Evolutionary conservation across 306 rosid genomes (phyloP).

Genomic region (Neltuma alba): DNA sequence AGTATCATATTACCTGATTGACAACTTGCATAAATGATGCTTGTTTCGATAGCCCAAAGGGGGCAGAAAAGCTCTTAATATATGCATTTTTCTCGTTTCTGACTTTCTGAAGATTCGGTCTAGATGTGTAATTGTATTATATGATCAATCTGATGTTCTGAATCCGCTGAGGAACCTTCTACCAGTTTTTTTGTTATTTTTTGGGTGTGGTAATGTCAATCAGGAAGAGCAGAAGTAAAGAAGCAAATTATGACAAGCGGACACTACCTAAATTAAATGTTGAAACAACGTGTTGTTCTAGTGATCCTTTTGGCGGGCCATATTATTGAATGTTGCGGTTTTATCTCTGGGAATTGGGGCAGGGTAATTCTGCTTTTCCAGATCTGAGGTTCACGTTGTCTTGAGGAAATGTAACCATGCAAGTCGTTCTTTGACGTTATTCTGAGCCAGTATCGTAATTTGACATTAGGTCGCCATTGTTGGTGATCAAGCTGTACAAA

Average conservation of each 20-base stretch:
- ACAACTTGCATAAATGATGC: constrained; percentile 7
- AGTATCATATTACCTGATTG: constrained; percentile 7
- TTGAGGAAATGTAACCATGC: constrained; percentile 6
- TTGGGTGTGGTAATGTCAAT: background rate
- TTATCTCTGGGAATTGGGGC: constrained; percentile 28
- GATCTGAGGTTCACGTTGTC: constrained; percentile 18
- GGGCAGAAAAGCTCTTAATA: background rate
- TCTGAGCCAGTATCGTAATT: background rate
- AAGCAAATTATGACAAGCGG: background rate
- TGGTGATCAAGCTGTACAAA: background rate
- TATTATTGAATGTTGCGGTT: background rate
- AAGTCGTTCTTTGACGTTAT: constrained; percentile 16
- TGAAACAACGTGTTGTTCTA: background rate
- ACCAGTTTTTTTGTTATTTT: background rate
- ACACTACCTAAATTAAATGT: background rate
- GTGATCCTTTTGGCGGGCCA: background rate
- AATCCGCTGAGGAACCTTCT: background rate
- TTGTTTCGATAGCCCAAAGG: background rate
- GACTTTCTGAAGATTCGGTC: background rate
- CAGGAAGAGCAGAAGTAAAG: background rate
- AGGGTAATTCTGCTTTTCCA: constrained; percentile 21
- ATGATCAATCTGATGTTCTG: constrained; percentile 10
- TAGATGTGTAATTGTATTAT: background rate
- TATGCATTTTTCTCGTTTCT: background rate
- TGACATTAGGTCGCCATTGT: background rate